Base-by-base conservation (phyloP, 108 stramenopile species). In the Craspedostauros australis region DNA sequence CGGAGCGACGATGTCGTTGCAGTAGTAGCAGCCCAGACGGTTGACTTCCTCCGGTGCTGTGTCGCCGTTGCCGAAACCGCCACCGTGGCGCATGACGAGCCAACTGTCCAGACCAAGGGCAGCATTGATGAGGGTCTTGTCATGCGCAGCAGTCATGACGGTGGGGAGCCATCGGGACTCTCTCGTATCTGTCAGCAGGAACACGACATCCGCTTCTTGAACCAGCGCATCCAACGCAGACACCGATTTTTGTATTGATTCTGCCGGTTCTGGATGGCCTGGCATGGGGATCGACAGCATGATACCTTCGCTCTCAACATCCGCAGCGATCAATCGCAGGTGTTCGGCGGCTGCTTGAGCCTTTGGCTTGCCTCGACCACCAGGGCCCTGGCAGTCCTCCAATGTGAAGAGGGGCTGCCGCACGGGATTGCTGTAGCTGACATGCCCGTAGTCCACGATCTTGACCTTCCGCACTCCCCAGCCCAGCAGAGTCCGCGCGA, bases 101-200 rank as follows among this genome's bases (percentile, higher is more conserved):
- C 90, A 99, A 31, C 84, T 83, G 60, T 98, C 96, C 40, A 98
- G 59, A 47, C 99, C 99, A 19, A 99, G 68, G 16, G 99, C 99
- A 3, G 91, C 92, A 66, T 99, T 97, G 51, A 99, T 75, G 21
- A 95, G 40, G 2, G 80, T 63, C 58, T 89, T 98, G 55, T 86
- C 75, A 30, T 91, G 80, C 36, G 81, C 86, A 23, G 85, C 72
- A 6, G 94, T 91, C 70, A 99, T 79, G 41, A 99, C 89, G 15
- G 97, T 96, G 14, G 99, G 99, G 38, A 99, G 65, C 99, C 99
- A 99, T 21, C 99, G 72, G 22, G 90, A 89, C 69, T 99, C 99
- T 47, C 99, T 64, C 25, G 95, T 97, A 60, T 99, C 99, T 21
- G 97, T 99, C 30, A 99, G 62, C 14, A 96, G 40, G 67, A 89